Base-by-base conservation (phyloP, 2,329 filamentous ascomycete genomes). In the Rhynchosporium secalis region DNA sequence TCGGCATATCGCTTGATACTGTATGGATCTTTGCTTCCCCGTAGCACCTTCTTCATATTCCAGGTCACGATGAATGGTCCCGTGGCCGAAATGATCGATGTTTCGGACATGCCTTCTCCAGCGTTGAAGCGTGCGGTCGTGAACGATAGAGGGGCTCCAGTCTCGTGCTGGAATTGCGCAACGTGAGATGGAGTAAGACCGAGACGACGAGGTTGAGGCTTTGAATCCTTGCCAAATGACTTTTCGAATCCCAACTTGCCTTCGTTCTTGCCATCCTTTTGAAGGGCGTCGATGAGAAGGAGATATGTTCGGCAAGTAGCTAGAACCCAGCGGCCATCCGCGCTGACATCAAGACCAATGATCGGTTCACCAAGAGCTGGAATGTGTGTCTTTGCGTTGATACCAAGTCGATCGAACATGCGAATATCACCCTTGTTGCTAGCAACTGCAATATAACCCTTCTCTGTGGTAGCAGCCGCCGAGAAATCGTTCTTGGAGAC, bases 201-300 rank as follows among this genome's bases (percentile, higher is more conserved):
- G 10, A 99, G 86, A 69, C 95, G 92, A 60, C 92, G 89, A 41
- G 95, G 95, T 71, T 96, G 92, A 1, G 95, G 95, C 77, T 99
- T 99, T 26, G 88, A 84, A 74, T 97, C 93, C 68, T 96, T 96
- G 3, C 90, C 87, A 72, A 99, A 99, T 0, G 91, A 81, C 75
- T 90, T 93, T 77, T 99, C 93, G 73, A 99, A 99, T 1, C 95
- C 95, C n/a, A 99, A 87, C 77, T 96, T 96, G 73, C 95, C 95
- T 73, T 95, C 92, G 68, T 98, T 96, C 82, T 97, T 98, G 75
- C 95, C 95, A 0, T 88, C 85, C 73, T 95, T 92, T 73, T 99
- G 95, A 70, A 94, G 78, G 0, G 92, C 86, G 73, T 99, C 95
- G 66, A 99, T 92, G 65, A 99, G 88, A 7, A 99, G 85, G 12